Evolutionary conservation across 768 basidiomycete genomes (phyloP).

Genomic region (Suillus discolor): DNA sequence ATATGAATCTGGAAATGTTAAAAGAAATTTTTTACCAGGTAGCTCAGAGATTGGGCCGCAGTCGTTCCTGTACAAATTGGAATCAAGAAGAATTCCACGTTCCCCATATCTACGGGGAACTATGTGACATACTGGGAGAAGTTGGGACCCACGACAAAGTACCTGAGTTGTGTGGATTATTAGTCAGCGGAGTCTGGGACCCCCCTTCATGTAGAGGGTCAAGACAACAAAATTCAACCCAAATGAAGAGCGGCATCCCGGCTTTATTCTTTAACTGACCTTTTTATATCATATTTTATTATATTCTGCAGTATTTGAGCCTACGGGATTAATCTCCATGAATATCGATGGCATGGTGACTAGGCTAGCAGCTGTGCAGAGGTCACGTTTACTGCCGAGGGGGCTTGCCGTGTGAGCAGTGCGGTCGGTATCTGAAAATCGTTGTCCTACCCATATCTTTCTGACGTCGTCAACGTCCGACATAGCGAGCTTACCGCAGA

Average conservation of each 20-base stretch:
- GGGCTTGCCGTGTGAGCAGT: not conserved
- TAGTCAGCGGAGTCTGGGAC: no score
- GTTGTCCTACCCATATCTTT: slow-evolving; percentile 15
- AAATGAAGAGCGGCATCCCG: no score
- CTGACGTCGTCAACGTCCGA: slow-evolving; percentile 19
- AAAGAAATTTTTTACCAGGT: not conserved
- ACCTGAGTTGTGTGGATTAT: no score
- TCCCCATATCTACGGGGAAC: no score
- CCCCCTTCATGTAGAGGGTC: no score
- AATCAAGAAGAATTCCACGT: no score
- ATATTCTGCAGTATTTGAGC: not conserved
- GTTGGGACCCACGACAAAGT: no score
- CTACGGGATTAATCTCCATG: not conserved
- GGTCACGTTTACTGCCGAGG: slow-evolving; percentile 13
- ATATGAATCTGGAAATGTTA: not conserved
- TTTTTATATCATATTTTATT: not conserved
- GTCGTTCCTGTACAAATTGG: no score
- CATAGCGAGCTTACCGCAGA: not conserved
- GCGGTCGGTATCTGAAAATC: slow-evolving; percentile 35
- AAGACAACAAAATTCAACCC: no score
- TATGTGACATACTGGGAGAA: no score
- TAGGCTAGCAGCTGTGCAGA: not conserved
- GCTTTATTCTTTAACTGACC: no score
- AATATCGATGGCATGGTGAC: not conserved
- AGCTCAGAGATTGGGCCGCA: not conserved